Percentiles rank a stretch among this genome's conserved stretches.
These are phyloP conservation scores for Hyparrhenia diplandra DNA, from an alignment of 176 grass and related monocot genomes.

Conservation along the genomic window DNA sequence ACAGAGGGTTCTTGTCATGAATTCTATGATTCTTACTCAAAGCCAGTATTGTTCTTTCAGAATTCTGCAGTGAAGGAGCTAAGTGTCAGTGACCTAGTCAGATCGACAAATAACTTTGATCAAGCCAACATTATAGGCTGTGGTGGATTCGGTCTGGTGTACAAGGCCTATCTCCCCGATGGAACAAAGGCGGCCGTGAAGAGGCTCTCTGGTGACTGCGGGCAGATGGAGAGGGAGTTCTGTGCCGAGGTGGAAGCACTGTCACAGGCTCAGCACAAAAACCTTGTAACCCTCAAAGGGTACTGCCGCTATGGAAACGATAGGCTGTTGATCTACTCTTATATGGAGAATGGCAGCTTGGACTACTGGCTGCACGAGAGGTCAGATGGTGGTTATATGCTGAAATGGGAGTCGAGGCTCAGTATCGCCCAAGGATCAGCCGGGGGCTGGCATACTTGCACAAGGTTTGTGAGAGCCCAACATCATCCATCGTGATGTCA, in stretches of 20 bases:
- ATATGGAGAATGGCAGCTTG: slow-evolving; percentile 92
- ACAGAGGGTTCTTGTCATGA: slow-evolving; percentile 31
- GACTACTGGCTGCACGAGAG: slow-evolving; percentile 98
- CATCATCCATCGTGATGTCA: slow-evolving; percentile 92
- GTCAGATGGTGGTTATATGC: slow-evolving; percentile 54
- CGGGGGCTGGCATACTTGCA: slow-evolving; percentile 87
- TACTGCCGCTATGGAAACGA: slow-evolving; percentile 86
- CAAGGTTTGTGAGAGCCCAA: slow-evolving; percentile 84
- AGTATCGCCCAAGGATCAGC: slow-evolving; percentile 88
- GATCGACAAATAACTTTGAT: slow-evolving; percentile 93
- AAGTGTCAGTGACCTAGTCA: slow-evolving; percentile 74
- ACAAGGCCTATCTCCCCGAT: slow-evolving; percentile 92
- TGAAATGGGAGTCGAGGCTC: slow-evolving; percentile 82
- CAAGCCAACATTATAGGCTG: slow-evolving; percentile 97
- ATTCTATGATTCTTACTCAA: slow-evolving; percentile 54
- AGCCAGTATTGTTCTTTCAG: slow-evolving; percentile 80
- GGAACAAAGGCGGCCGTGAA: slow-evolving; percentile 89
- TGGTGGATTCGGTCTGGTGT: slow-evolving; percentile 89
- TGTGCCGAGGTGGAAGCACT: slow-evolving; percentile 87
- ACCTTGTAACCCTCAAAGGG: slow-evolving; percentile 80
- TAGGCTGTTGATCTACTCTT: slow-evolving; percentile 85
- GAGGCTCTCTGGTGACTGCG: slow-evolving; percentile 88
- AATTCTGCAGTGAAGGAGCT: slow-evolving; percentile 70
- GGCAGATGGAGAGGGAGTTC: slow-evolving; percentile 99
- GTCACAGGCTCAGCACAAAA: slow-evolving; percentile 82